Evolutionary conservation across 2,329 filamentous ascomycete species (phyloP), one percentile per base, ranked within the genome.

Genomic region (Trichoderma afroharzianum): DNA sequence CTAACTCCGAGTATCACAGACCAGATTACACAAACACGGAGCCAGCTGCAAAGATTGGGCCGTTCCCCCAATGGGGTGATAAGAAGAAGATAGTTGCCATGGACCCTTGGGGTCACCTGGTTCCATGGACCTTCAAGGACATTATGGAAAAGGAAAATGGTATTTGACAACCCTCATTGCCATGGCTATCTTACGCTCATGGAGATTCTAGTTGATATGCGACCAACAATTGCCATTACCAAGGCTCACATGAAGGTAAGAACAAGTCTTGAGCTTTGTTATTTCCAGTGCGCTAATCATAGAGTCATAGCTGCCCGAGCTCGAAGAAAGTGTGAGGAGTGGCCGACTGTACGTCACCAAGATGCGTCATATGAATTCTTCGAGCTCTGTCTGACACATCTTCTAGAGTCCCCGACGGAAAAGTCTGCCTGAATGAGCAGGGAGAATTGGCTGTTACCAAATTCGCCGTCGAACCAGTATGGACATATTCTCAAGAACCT

Each of bases 361-460:
- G 12, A 7, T 1, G 6, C 26, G 11, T 58, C 8, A 12, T n/a
- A 15, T 36, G 11, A 32, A 7, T 47, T 58, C 21, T 24, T 4
- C 4, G 6, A n/a, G 36, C 43, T 12, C 74, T 66, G 33, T 43
- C 66, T 78, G 63, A 78, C 32, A 6, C 39, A 32, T 61, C 14
- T 2, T 9, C 4, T 28, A 88, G 86, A 70, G 81, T 88, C 3
- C 88, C 87, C 0, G 96, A 99, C 80, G 95, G 96, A 66, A 96
- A 95, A 79, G 94, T 98, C 58, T 95, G 94, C 78, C 81, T 98
- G 68, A 97, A 97, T 78, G 86, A 90, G n/a, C 83, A 84, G 3
- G 96, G 96, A 70, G 96, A 98, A 80, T 86, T 98, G 47, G 92
- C 92, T 36, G 96, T 98, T 6, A 98, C 96, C 62, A 99, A 99